Conservation (phyloP, 345 rosid species). For the Mercurialis annua region DNA sequence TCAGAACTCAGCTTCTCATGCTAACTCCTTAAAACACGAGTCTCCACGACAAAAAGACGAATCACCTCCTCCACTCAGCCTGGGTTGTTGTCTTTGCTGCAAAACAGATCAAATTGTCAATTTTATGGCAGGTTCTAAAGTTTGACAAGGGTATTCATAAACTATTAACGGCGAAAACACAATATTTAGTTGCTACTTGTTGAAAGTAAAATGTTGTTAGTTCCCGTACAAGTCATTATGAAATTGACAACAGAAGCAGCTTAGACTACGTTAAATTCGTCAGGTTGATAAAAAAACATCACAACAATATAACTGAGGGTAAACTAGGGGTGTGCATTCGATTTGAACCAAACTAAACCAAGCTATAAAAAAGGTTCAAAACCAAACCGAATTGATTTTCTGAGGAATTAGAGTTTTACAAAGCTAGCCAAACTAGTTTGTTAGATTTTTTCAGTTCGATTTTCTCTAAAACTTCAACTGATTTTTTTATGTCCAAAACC, state of each 20-base stretch:
- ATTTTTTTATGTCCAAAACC: too few relatives aligned
- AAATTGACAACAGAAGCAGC: background rate
- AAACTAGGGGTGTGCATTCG: background rate
- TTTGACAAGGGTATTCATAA: background rate
- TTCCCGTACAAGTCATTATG: background rate
- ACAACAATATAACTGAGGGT: background rate
- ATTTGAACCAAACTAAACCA: too few relatives aligned
- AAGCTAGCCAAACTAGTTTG: too few relatives aligned
- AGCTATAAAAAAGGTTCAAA: too few relatives aligned
- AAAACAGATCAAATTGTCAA: slow-evolving; percentile 20
- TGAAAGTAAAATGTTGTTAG: background rate
- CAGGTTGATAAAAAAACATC: background rate
- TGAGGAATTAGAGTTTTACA: too few relatives aligned
- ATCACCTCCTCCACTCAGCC: slow-evolving; percentile 61
- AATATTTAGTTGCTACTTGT: background rate
- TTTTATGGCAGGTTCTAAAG: background rate
- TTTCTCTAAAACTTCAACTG: too few relatives aligned
- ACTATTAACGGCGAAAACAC: background rate
- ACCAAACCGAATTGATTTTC: too few relatives aligned
- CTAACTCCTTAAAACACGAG: slow-evolving; percentile 15
- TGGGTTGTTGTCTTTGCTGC: slow-evolving; percentile 53
- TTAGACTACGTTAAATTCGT: background rate
- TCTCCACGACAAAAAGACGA: background rate
- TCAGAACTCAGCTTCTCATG: background rate
- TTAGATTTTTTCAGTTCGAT: too few relatives aligned